Evolutionary conservation across 139 green algal genomes (phyloP), one percentile per base, ranked within the genome.

Genomic region (Tetraselmis striata): DNA sequence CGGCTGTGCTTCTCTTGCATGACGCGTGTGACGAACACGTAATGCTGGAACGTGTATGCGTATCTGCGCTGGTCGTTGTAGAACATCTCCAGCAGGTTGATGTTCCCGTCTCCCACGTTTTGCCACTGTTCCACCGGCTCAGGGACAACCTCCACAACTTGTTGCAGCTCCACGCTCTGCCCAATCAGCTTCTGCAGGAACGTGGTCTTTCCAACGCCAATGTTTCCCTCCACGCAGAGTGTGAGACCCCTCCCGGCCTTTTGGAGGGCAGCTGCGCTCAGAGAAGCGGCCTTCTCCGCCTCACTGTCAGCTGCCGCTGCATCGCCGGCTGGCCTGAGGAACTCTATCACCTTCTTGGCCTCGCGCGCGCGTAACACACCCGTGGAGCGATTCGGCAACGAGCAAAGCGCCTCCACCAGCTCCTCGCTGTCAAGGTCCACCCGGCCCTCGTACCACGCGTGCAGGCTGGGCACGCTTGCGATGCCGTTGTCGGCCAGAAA

Each of bases 11-110:
- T 80, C 27, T 59, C 87, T 77, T 93, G 85, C 84, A 96, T 87
- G 76, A 92, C 83, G 26, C 95, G 87, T 0, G 95, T 98, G 77
- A 99, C 80, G 81, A 99, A 98, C 1, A 99, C 96, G 79, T 98
- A 99, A 88, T 98, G 97, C 86, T 99, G 96, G 85, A 99, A 99
- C 32, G 93, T 96, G 88, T 98, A 99, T 0, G 96, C 96, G 84
- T 95, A 96, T 75, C 93, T 88, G 29, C 92, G 1, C 0, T 94
- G 95, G 29, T 97, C 84, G 18, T 89, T 84, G 89, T 99, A 99
- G 79, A 99, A 99, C 59, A 89, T 85, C 23, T 97, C 88, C 78
- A 99, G 87, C 59, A 99, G 83, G 88, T 99, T 99, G 78, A 91
- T 80, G 0, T 84, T 76, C 30, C 76, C 45, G 24, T 88, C 83